These are phyloP conservation scores for Tuber magnatum DNA, from an alignment of 495 filamentous ascomycete genomes.

Conservation along the genomic window DNA sequence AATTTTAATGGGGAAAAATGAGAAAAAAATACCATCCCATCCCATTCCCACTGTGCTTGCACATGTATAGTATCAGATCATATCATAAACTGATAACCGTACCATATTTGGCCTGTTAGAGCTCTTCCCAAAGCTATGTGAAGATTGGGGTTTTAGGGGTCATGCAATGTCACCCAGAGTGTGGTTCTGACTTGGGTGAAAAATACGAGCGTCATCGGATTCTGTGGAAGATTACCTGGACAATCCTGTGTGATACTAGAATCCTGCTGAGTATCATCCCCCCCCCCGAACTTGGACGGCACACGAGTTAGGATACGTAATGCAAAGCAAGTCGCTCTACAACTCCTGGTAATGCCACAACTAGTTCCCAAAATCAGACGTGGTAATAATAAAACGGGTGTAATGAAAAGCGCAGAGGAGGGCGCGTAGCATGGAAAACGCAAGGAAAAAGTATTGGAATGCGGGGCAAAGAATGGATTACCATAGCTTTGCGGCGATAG, in stretches of 20 bases:
- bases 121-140: neutral
- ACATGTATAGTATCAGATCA: too few species aligned
- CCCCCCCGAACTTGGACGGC: neutral
- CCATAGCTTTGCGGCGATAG: neutral
- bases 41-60: neutral
- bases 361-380: neutral
- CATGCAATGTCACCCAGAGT: neutral
- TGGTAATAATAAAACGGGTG: neutral
- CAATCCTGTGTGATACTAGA: neutral
- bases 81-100: neutral
- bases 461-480: neutral
- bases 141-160: neutral
- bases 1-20: neutral
- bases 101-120: neutral
- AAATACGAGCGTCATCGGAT: neutral
- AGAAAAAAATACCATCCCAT: neutral
- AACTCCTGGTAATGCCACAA: slow-evolving; percentile 1
- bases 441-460: neutral
- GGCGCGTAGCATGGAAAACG: neutral
- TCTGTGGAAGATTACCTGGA: neutral
- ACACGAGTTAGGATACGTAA: neutral
- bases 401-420: neutral
- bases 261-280: neutral
- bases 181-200: neutral
- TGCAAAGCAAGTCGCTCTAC: slow-evolving; percentile 4